Evolutionary conservation across 163 green algal species (phyloP).

Genomic region (Chloromonas sp.): DNA sequence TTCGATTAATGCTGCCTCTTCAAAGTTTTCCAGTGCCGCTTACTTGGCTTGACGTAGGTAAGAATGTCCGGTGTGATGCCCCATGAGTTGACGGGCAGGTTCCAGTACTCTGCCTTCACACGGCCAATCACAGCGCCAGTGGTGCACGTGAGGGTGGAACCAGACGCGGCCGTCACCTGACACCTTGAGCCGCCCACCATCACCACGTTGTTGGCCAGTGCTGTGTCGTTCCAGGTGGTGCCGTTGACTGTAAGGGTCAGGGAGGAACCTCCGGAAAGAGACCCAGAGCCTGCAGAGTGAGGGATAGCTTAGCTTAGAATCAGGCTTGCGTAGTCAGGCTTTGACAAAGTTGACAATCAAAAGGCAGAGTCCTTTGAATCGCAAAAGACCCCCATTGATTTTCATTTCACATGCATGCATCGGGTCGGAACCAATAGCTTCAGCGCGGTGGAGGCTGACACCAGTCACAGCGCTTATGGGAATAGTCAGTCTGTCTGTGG

Average conservation of each 20-base stretch:
- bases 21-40: no score
- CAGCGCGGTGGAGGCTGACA: no score
- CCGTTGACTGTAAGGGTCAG: conserved; percentile 12
- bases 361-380: no score
- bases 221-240: conserved; percentile 5
- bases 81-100: conserved; percentile 2
- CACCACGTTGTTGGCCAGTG: conserved; percentile 14
- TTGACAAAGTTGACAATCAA: no score
- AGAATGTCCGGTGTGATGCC: conserved; percentile 11
- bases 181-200: conserved; percentile 20
- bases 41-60: neutral
- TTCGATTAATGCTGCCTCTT: no score
- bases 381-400: no score
- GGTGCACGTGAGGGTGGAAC: conserved; percentile 10
- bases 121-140: conserved; percentile 9
- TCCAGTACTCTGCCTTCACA: conserved; percentile 29
- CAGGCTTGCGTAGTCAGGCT: no score
- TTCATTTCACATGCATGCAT: no score
- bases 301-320: no score
- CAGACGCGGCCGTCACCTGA: conserved; percentile 2
- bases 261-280: conserved; percentile 17
- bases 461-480: no score
- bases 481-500: no score
- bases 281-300: conserved; percentile 5
- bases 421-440: no score